A percentile compares a stretch with the other conserved stretches of the same genome.
These are phyloP conservation scores for Sechiopsis laciniata DNA, from an alignment of 306 rosid genomes.

Conservation along the genomic window DNA sequence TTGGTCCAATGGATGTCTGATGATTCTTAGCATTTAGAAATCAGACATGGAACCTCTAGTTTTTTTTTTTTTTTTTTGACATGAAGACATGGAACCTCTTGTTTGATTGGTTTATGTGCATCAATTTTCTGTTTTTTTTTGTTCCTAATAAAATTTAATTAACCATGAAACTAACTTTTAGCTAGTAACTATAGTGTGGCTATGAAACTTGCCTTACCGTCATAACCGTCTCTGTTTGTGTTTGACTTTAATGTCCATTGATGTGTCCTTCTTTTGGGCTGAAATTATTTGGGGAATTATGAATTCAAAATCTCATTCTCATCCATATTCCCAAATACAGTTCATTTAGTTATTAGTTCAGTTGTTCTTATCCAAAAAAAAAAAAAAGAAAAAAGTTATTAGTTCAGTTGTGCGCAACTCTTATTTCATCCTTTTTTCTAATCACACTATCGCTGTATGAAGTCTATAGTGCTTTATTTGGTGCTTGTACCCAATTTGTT, in stretches of 20 bases:
- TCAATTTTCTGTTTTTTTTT: background rate
- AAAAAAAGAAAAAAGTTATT: too few relatives aligned
- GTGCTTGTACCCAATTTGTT: background rate
- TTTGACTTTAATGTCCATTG: too few relatives aligned
- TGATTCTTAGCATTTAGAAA: background rate
- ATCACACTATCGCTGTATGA: too few relatives aligned
- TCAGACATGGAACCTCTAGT: background rate
- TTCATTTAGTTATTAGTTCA: too few relatives aligned
- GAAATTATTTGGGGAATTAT: background rate
- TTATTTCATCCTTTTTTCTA: too few relatives aligned
- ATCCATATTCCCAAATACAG: too few relatives aligned
- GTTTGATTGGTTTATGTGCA: background rate
- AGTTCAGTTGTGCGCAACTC: too few relatives aligned
- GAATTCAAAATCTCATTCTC: background rate
- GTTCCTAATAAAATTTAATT: too few relatives aligned
- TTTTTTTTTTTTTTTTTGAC: background rate
- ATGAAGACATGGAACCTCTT: conserved; percentile 5
- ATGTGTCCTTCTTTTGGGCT: background rate
- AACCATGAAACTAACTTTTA: background rate
- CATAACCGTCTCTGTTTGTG: background rate
- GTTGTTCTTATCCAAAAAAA: too few relatives aligned
- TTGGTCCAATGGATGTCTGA: background rate
- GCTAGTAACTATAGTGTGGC: background rate
- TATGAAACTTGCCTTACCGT: background rate
- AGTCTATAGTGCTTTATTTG: background rate